Base-by-base conservation (phyloP, 1,284 basidiomycete species). In the Leccinum insolens region DNA sequence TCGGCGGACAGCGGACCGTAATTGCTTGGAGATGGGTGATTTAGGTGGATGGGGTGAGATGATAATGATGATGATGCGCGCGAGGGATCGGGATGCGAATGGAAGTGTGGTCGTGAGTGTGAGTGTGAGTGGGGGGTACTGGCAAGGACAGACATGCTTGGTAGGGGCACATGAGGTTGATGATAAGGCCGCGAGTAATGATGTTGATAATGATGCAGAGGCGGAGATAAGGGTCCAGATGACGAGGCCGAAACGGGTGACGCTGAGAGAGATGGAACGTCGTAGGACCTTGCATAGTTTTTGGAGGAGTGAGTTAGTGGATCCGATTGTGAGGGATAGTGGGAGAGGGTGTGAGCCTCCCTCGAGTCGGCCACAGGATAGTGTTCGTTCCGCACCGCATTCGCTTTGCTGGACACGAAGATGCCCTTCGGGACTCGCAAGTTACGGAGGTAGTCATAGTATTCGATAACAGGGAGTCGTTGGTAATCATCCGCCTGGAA, bases 361-460 rank as follows among this genome's bases (percentile, higher is more conserved):
- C 64, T 76, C 67, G 66, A 71, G 72, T 69, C 75, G 11, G 71
- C 66, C 52, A 70, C 66, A 49, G 76, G 79, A 69, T 80, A 80
- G 39, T 84, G 83, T 70, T 85, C 81, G 70, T 76, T 80, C 72
- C 83, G 79, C 12, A 68, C 63, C 75, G 74, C 79, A 77, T 84
- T 83, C 37, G 86, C 83, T 77, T 89, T 90, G 72, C 86, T 88
- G 67, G 88, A 90, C 60, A 86, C 80, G 73, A 89, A 91, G 31
- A 91, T 80, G 11, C 89, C 88, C 65, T 85, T 84, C 20, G 89
- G 89, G 59, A 89, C 85, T 28, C 83, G 82, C 65, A 92, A 81
- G 66, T 80, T 84, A 67, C 88, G 86, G 69, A 92, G 84, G 76
- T 90, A 89, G 60, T 90, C 86, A 70, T 90, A 91, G 73, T 85